A percentile compares a stretch with the other conserved stretches of the same genome.
phyloP scores from a whole-genome alignment of 2,329 filamentous ascomycete genomes.

The Malbranchea cinnamomea region DNA sequence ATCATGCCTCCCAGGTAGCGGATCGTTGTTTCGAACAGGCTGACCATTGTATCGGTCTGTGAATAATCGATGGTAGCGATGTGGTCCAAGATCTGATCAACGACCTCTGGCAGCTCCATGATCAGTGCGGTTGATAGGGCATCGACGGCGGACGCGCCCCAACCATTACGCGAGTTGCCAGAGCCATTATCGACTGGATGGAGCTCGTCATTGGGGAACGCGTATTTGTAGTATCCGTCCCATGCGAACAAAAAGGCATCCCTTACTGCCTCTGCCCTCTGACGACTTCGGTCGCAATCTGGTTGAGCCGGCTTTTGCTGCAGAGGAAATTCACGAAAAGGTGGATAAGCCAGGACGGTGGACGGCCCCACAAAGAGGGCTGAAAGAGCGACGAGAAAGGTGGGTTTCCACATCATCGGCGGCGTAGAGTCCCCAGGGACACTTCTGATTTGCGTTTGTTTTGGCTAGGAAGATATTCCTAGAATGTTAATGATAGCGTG shows the following conservation, averaged over 20 bases:
- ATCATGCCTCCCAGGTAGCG: conserved; percentile 71
- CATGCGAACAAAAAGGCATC: conserved; percentile 56
- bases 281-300: too few relatives aligned
- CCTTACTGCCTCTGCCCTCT: conserved; percentile 45
- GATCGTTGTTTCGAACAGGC: conserved; percentile 81
- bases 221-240: conserved; percentile 58
- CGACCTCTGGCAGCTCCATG: conserved; percentile 54
- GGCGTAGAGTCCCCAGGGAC: too few relatives aligned
- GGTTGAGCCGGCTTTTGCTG: too few relatives aligned
- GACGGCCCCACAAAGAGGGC: background rate
- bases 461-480: too few relatives aligned
- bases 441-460: too few relatives aligned
- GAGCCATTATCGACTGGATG: conserved; percentile 50
- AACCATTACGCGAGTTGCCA: conserved; percentile 61
- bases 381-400: too few relatives aligned
- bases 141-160: conserved; percentile 73
- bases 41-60: conserved; percentile 46
- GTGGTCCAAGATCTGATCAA: conserved; percentile 55
- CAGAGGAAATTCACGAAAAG: background rate
- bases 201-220: conserved; percentile 65
- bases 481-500: too few relatives aligned
- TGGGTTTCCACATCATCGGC: too few relatives aligned
- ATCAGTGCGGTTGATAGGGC: conserved; percentile 65
- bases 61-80: conserved; percentile 59
- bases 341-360: background rate